phyloP scores from a whole-genome alignment of 2,329 filamentous ascomycete genomes.

The Triangularia verruculosa region DNA sequence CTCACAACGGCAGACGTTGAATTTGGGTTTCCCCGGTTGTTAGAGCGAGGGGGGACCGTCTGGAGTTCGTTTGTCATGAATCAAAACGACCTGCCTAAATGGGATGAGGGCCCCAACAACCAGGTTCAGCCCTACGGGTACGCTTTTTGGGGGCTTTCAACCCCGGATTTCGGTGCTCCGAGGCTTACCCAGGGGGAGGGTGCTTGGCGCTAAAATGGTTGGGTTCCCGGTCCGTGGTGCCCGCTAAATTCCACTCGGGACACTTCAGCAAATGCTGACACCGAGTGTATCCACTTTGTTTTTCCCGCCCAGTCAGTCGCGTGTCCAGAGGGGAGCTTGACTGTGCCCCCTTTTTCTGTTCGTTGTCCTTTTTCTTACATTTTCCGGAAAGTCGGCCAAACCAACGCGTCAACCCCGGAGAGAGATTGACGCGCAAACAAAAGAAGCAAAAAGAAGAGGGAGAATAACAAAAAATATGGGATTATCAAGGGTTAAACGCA shows the following conservation, averaged over 20 bases:
- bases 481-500: constrained; percentile 2
- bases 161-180: constrained; percentile 11
- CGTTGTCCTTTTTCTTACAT: not conserved
- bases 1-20: not conserved
- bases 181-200: too few species aligned
- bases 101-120: not conserved
- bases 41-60: not conserved
- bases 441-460: not conserved
- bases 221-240: not conserved
- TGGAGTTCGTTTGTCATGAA: not conserved
- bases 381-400: not conserved
- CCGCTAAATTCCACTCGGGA: not conserved
- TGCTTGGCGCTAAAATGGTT: not conserved
- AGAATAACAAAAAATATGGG: not conserved
- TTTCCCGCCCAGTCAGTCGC: not conserved
- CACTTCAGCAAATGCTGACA: not conserved
- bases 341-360: constrained; percentile 3
- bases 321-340: not conserved
- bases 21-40: not conserved
- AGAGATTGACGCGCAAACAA: too few species aligned
- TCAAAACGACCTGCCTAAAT: not conserved
- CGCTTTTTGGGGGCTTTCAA: too few species aligned
- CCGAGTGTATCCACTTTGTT: not conserved
- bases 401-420: not conserved
- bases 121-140: constrained; percentile 17